These are phyloP conservation scores for Akanthomyces dipterigenus DNA, from an alignment of 2,329 filamentous ascomycete species.

Conservation along the genomic window DNA sequence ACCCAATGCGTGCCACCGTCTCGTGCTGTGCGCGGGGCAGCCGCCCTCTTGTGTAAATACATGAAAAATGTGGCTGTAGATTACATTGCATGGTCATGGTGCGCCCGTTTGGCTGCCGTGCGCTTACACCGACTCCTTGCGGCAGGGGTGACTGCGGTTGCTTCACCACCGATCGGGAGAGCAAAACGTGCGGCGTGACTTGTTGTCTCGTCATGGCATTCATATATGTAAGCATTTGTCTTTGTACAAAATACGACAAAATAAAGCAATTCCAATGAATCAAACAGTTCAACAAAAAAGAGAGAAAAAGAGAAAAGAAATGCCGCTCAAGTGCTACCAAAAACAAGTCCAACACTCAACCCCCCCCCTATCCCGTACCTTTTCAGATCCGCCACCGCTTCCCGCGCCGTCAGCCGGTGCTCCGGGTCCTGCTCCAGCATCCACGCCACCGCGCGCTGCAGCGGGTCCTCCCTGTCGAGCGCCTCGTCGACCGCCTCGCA, in stretches of 20 bases:
- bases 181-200: too few relatives aligned
- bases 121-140: conserved; percentile 2
- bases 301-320: too few relatives aligned
- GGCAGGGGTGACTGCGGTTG: background rate
- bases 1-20: background rate
- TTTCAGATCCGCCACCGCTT: background rate
- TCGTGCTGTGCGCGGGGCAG: background rate
- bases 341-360: background rate
- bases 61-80: conserved; percentile 1
- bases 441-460: background rate
- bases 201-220: too few relatives aligned
- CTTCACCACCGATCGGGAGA: background rate
- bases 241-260: too few relatives aligned
- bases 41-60: background rate
- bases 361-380: background rate
- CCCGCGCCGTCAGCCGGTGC: background rate
- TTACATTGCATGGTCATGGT: background rate
- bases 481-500: background rate
- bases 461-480: background rate
- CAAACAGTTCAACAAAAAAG: too few relatives aligned
- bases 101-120: background rate
- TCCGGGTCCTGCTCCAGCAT: conserved; percentile 1
- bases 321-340: background rate
- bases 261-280: too few relatives aligned
- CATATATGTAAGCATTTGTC: too few relatives aligned